These are phyloP conservation scores for Dendrobium officinale DNA, from an alignment of 106 monocot genomes.

Conservation along the genomic window DNA sequence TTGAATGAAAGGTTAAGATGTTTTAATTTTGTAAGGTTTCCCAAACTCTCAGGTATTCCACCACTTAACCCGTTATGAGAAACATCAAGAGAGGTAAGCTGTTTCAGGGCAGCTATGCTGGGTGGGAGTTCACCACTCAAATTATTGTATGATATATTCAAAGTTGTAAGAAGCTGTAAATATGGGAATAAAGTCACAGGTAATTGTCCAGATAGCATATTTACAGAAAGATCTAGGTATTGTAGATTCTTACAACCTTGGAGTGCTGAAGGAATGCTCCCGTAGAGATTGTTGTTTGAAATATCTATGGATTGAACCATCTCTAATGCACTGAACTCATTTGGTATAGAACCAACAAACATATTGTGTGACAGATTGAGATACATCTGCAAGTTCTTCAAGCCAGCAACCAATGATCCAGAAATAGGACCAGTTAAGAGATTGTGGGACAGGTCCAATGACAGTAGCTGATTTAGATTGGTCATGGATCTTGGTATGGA, in stretches of 20 bases:
- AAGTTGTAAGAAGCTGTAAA: constrained; percentile 34
- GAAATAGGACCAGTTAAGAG: constrained; percentile 52
- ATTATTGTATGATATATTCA: constrained; percentile 67
- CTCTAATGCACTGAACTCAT: constrained; percentile 38
- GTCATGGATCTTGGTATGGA: constrained; percentile 51
- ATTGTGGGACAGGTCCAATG: constrained; percentile 72
- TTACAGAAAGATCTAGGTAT: constrained; percentile 57
- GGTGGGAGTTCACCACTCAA: constrained; percentile 48
- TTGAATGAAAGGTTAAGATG: constrained; percentile 80
- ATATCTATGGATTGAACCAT: constrained; percentile 82
- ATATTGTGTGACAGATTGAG: constrained; percentile 68
- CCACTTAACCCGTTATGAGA: constrained; percentile 60
- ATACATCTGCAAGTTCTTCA: constrained; percentile 50
- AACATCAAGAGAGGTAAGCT: constrained; percentile 48
- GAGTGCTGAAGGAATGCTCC: constrained; percentile 44
- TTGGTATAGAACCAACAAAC: constrained; percentile 46
- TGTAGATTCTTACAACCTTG: constrained; percentile 57
- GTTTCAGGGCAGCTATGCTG: constrained; percentile 23
- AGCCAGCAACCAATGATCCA: constrained; percentile 27
- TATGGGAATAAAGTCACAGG: constrained; percentile 34
- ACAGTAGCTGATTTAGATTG: constrained; percentile 34
- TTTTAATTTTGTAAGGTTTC: constrained; percentile 40
- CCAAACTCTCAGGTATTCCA: constrained; percentile 40
- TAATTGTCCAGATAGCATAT: constrained; percentile 47
- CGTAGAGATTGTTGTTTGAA: constrained; percentile 70